Base-by-base conservation (phyloP, 805 yeast species). In the Kodamaea restingae region DNA sequence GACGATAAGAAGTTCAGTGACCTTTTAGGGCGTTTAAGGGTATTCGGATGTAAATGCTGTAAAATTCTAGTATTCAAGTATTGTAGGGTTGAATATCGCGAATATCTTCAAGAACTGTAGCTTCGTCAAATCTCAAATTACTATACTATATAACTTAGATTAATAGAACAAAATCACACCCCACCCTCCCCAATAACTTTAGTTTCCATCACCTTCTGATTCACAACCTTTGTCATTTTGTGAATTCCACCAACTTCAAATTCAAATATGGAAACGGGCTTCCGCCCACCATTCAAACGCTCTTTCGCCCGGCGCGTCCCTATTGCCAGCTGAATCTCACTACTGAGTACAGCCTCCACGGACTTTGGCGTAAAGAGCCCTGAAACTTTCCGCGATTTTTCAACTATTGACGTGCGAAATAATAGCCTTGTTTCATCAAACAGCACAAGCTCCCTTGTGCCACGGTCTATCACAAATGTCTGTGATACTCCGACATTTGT, bases 121-220 rank as follows among this genome's bases (percentile, higher is more conserved):
- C n/a, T n/a, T n/a, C n/a, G n/a, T n/a, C n/a, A n/a, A n/a, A n/a
- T n/a, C n/a, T n/a, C n/a, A n/a, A n/a, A n/a, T n/a, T n/a, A n/a
- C n/a, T n/a, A n/a, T n/a, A n/a, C n/a, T n/a, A n/a, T n/a, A n/a
- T n/a, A n/a, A n/a, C n/a, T n/a, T n/a, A n/a, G n/a, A n/a, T n/a
- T n/a, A n/a, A n/a, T n/a, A n/a, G n/a, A n/a, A n/a, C n/a, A n/a
- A n/a, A n/a, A n/a, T n/a, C n/a, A n/a, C n/a, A n/a, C n/a, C n/a
- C n/a, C n/a, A n/a, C n/a, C n/a, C n/a, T n/a, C n/a, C n/a, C n/a
- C n/a, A n/a, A n/a, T n/a, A n/a, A n/a, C n/a, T n/a, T 25, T 34
- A 14, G 24, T 26, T 12, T 27, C 26, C 30, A 34, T 30, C 15
- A 34, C 36, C 14, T 32, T 32, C 35, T 15, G 36, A 10, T 34